Conservation (phyloP, 1,139 yeast species). For the Suhomyces yuchorum region DNA sequence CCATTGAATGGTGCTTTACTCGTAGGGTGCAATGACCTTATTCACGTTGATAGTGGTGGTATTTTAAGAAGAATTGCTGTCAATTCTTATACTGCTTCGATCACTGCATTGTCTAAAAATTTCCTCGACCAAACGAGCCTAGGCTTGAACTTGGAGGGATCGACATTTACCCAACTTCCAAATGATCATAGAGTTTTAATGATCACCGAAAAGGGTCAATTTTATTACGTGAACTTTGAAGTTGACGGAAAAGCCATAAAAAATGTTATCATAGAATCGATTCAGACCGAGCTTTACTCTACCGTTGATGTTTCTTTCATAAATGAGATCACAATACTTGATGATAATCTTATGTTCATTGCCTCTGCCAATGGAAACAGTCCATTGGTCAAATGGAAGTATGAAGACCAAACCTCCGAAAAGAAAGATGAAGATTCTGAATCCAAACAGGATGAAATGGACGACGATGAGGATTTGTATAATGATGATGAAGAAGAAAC, state of each 20-base stretch:
- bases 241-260: conserved; percentile 51
- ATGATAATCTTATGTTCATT: conserved; percentile 38
- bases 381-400: conserved; percentile 36
- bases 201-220: conserved; percentile 52
- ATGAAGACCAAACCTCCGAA: conserved; percentile 21
- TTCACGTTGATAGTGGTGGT: conserved; percentile 85
- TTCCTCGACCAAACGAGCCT: conserved; percentile 56
- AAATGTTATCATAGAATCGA: conserved; percentile 32
- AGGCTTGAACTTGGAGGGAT: conserved; percentile 60
- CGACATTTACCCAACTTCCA: conserved; percentile 49
- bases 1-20: conserved; percentile 76
- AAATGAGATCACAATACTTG: conserved; percentile 38
- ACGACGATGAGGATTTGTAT: conserved; percentile 18
- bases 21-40: conserved; percentile 74
- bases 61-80: conserved; percentile 66
- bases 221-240: conserved; percentile 55
- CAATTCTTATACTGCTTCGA: conserved; percentile 54
- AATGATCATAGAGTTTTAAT: conserved; percentile 55
- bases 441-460: conserved; percentile 5
- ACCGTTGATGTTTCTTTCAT: conserved; percentile 31
- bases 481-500: conserved; percentile 32
- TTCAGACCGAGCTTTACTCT: conserved; percentile 26
- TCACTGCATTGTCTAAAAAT: conserved; percentile 51
- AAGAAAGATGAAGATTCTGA: conserved; percentile 4
- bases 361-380: conserved; percentile 40